A percentile compares a stretch with the other conserved stretches of the same genome.
These are phyloP conservation scores for Neofusicoccum kwambonambiense DNA, from an alignment of 2,329 filamentous ascomycete species.

Conservation along the genomic window DNA sequence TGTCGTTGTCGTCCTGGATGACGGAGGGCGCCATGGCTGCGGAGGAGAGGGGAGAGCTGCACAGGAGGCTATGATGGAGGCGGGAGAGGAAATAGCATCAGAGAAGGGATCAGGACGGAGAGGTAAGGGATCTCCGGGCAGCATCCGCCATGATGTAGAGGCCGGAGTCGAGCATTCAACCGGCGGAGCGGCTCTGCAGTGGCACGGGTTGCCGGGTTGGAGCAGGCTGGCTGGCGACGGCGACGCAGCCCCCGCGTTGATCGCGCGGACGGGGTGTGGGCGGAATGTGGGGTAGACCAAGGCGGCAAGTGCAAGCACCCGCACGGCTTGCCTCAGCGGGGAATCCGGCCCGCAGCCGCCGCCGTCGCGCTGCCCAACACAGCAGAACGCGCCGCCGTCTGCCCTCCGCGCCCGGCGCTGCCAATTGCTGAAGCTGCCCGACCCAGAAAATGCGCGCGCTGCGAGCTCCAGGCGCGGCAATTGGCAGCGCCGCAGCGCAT, in stretches of 20 bases:
- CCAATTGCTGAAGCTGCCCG: neutral
- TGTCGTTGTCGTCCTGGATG: neutral
- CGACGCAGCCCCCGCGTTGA: neutral
- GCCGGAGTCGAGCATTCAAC: neutral
- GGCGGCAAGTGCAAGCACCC: neutral
- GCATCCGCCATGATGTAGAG: neutral
- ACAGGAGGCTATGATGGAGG: no score
- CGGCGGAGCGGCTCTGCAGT: neutral
- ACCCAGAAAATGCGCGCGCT: neutral
- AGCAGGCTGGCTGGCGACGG: neutral
- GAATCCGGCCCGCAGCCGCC: neutral
- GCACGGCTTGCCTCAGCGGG: neutral
- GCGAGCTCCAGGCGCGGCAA: neutral
- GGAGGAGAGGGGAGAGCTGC: neutral
- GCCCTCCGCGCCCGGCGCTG: neutral
- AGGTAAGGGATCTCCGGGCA: neutral
- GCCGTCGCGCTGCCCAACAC: neutral
- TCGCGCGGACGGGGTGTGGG: neutral
- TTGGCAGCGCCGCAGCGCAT: neutral
- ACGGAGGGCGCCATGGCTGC: neutral
- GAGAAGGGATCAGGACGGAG: neutral
- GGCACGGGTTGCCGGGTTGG: slow-evolving; percentile 1
- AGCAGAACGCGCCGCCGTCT: neutral
- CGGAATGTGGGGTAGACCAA: slow-evolving; percentile 9
- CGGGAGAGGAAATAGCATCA: neutral